phyloP scores from a whole-genome alignment of 129 eudicot species.

The Flaveria ramosissima region DNA sequence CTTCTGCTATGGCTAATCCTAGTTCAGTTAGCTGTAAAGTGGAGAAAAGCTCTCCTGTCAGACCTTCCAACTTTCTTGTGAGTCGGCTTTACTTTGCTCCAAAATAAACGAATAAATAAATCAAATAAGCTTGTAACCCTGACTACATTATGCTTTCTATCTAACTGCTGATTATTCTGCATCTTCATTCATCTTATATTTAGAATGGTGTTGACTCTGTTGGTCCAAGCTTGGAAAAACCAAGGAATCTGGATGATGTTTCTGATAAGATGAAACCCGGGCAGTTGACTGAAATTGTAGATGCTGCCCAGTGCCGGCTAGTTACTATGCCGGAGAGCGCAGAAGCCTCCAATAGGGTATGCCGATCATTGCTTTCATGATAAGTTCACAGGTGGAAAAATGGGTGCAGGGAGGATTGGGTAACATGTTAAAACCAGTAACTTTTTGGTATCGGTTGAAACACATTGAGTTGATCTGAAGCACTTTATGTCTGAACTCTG shows the following conservation, averaged over 20 bases:
- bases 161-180: conserved; percentile 16
- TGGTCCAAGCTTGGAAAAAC: conserved; percentile 62
- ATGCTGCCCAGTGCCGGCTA: conserved; percentile 65
- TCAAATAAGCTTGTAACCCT: neutral
- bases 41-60: conserved; percentile 80
- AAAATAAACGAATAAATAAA: neutral
- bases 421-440: neutral
- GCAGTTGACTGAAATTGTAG: conserved; percentile 77
- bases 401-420: neutral
- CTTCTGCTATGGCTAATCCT: conserved; percentile 53
- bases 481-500: neutral
- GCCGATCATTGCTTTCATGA: conserved; percentile 14
- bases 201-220: conserved; percentile 70
- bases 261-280: conserved; percentile 64
- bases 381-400: conserved; percentile 2
- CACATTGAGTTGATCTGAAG: neutral
- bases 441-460: conserved; percentile 3
- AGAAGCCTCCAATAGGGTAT: conserved; percentile 66
- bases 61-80: conserved; percentile 68
- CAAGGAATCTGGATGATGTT: conserved; percentile 56
- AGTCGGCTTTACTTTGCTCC: conserved; percentile 25
- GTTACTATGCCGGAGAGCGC: conserved; percentile 77
- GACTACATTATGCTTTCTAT: neutral
- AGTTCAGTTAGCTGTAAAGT: conserved; percentile 63
- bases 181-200: neutral